A percentile compares a stretch with the other conserved stretches of the same genome.
Conservation (phyloP, 2,329 filamentous ascomycete genomes). For the Aspergillus melleus region DNA sequence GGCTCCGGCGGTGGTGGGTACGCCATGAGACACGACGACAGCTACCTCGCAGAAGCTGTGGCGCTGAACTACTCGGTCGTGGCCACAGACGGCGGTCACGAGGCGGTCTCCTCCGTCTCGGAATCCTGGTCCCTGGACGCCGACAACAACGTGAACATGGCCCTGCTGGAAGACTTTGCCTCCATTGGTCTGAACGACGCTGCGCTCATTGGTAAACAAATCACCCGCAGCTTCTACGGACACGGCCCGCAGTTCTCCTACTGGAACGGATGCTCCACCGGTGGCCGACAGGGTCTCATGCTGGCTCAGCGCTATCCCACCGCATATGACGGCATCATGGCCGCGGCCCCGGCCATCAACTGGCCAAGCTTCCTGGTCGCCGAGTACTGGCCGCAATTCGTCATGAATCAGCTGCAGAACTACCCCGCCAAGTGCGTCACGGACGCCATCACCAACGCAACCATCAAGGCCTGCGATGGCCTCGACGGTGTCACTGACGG, state of each 20-base stretch:
- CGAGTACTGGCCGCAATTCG: conserved; percentile 25
- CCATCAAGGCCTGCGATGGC: conserved; percentile 37
- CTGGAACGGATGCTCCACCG: conserved; percentile 48
- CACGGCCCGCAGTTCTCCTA: conserved; percentile 38
- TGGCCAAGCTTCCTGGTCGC: conserved; percentile 14
- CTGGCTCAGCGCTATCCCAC: conserved; percentile 44
- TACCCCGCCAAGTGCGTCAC: conserved; percentile 33
- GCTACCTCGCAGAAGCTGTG: conserved; percentile 2
- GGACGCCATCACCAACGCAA: conserved; percentile 35
- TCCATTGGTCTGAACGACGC: conserved; percentile 34
- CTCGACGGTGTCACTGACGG: conserved; percentile 40
- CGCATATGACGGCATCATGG: conserved; percentile 49
- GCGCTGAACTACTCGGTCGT: conserved; percentile 18
- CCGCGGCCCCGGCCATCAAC: conserved; percentile 39
- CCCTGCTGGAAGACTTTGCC: conserved; percentile 36
- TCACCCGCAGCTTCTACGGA: conserved; percentile 34
- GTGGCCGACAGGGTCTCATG: conserved; percentile 48
- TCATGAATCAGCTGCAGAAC: conserved; percentile 19
- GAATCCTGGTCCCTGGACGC: conserved; percentile 17
- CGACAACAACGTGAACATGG: conserved; percentile 34
- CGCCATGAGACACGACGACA: background rate
- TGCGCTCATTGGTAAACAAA: conserved; percentile 27
- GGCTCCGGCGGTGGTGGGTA: conserved; percentile 41
- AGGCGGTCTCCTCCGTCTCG: background rate
- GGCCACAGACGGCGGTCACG: conserved; percentile 20